Percentiles rank a stretch among this genome's conserved stretches.
Evolutionary conservation across 164 flowering plant species (phyloP).

Genomic region (Piper longum): DNA sequence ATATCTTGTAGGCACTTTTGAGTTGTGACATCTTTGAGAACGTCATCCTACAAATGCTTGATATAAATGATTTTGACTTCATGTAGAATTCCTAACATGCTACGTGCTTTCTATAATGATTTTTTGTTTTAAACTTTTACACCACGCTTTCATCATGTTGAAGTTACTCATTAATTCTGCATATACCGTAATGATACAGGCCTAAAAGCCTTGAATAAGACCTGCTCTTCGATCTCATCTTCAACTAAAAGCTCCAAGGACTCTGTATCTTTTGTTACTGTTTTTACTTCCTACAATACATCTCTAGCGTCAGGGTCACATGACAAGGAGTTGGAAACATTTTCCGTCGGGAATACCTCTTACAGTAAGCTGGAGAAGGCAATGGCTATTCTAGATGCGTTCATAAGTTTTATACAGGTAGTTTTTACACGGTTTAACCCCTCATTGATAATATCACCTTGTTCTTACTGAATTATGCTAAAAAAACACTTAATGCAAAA

Average conservation of each 20-base stretch:
- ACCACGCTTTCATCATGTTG: no score
- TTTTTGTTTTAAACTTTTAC: no score
- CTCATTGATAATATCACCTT: no score
- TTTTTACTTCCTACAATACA: constrained; percentile 56
- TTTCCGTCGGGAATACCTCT: constrained; percentile 55
- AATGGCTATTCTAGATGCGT: constrained; percentile 62
- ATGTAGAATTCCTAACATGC: no score
- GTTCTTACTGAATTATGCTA: no score
- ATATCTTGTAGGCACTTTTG: no score
- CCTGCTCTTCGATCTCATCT: constrained; percentile 20
- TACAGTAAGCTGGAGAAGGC: constrained; percentile 66
- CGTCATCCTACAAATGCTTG: no score
- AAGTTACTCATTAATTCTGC: no score
- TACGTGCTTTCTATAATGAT: no score
- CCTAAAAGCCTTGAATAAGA: constrained; percentile 57
- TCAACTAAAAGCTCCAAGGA: constrained; percentile 14
- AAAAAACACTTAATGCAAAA: no score
- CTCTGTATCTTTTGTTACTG: constrained; percentile 47
- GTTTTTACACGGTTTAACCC: not conserved
- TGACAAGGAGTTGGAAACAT: constrained; percentile 25
- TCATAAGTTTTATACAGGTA: constrained; percentile 82
- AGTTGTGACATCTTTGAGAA: no score
- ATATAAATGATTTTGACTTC: no score
- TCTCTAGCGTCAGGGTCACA: constrained; percentile 10
- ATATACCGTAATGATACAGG: constrained; percentile 22